phyloP scores from a whole-genome alignment of 1,284 basidiomycete species.

The Ceratobasidium theobromae region DNA sequence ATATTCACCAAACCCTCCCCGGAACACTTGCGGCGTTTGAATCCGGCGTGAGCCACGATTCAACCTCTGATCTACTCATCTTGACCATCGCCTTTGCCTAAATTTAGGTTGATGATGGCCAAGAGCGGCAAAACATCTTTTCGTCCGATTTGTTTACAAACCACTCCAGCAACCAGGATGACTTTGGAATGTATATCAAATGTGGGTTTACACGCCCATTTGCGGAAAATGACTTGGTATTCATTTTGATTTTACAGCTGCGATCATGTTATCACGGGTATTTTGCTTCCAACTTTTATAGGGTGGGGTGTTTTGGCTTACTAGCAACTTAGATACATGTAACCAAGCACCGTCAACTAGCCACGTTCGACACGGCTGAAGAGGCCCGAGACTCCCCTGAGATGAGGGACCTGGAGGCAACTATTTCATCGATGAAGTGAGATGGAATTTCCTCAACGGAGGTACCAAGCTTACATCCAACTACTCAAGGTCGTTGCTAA shows the following conservation, averaged over 20 bases:
- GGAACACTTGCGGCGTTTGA: constrained; percentile 20
- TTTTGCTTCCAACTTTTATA: neutral
- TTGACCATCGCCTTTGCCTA: too few species aligned
- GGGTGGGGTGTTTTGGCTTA: neutral
- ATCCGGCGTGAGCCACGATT: constrained; percentile 1
- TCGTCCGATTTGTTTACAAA: constrained; percentile 14
- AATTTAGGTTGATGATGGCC: constrained; percentile 13
- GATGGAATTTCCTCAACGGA: too few species aligned
- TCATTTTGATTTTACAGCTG: neutral
- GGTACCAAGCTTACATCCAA: neutral
- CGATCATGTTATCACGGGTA: constrained; percentile 25
- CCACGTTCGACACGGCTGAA: constrained; percentile 1
- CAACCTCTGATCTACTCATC: too few species aligned
- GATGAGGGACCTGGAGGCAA: neutral
- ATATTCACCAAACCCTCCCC: constrained; percentile 35
- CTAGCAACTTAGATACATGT: neutral
- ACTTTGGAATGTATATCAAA: constrained; percentile 23
- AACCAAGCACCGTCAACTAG: neutral
- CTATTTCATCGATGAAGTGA: constrained; percentile 7
- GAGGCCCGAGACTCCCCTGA: constrained; percentile 17
- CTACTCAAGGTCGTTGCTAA: neutral
- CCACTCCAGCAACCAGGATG: constrained; percentile 4
- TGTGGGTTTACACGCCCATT: too few species aligned
- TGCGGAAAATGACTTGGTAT: too few species aligned
- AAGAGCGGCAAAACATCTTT: constrained; percentile 7